Evolutionary conservation across 176 grass and related monocot genomes (phyloP), one percentile per base, ranked within the genome.

Genomic region (Eragrostis curvula): DNA sequence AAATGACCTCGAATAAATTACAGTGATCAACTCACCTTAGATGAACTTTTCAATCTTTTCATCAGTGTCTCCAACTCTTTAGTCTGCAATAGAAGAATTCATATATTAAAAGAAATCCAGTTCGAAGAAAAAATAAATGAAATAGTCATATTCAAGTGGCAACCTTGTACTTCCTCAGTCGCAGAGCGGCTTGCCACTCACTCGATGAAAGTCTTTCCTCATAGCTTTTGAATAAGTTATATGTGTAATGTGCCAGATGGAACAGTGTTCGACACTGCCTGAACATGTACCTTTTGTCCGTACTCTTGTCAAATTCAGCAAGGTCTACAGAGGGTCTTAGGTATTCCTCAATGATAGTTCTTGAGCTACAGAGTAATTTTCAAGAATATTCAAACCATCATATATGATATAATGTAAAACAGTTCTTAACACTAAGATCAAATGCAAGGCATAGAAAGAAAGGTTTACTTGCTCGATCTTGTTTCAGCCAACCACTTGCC

Each of bases 401-500:
- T 28, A 66, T 44, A 61, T 17, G 28, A 53, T 11, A 73, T 47
- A 69, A 71, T 73, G 40, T 30, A 85, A 85, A 49, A 41, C 47
- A 30, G 6, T 58, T 66, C 7, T 29, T 47, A 51, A 83, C 6
- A 56, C 15, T 76, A 75, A 78, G 81, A 81, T 0, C 23, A 72
- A 85, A 68, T 32, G 41, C 5, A 12, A 68, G 17, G 55, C 21
- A 57, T n/a, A 13, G 9, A 78, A 47, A 81, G 63, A 73, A 83
- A 73, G 41, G 57, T 71, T 88, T 97, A 94, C 94, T 94, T 92
- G 95, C 95, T 97, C 29, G 88, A 97, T 90, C 92, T 88, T 92
- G 95, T 97, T 94, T 97, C 92, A 83, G 92, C 95, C 77, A 97
- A 81, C 95, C 95, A 97, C 82, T 97, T 97, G 50, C 95, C 95